phyloP scores from a whole-genome alignment of 345 rosid genomes.

The Atalantia buxifolia region DNA sequence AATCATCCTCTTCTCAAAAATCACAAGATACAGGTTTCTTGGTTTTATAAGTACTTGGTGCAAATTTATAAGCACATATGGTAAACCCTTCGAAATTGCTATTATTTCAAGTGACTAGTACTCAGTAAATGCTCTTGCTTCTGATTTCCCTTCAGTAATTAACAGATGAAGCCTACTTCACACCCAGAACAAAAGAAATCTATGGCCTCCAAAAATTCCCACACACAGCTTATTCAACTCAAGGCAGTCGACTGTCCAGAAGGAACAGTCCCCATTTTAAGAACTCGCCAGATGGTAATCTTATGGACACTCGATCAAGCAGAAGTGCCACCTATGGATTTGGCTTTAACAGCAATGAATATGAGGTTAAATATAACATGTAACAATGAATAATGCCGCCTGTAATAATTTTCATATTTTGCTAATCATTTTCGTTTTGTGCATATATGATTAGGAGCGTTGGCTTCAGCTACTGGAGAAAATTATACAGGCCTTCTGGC shows the following conservation, averaged over 20 bases:
- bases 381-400: no score
- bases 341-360: background rate
- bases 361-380: background rate
- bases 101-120: background rate
- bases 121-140: background rate
- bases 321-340: background rate
- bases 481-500: background rate
- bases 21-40: conserved; percentile 24
- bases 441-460: background rate
- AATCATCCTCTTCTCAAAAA: conserved; percentile 25
- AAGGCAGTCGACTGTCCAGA: background rate
- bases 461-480: background rate
- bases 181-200: background rate
- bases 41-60: background rate
- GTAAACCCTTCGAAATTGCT: background rate
- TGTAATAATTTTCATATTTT: background rate
- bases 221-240: background rate
- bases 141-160: background rate
- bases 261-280: background rate
- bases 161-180: background rate
- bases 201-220: background rate
- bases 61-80: background rate
- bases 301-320: background rate
- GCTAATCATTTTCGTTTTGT: background rate
- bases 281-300: background rate